Base-by-base conservation (phyloP, 352 stramenopile species). In the Phytophthora constricta region DNA sequence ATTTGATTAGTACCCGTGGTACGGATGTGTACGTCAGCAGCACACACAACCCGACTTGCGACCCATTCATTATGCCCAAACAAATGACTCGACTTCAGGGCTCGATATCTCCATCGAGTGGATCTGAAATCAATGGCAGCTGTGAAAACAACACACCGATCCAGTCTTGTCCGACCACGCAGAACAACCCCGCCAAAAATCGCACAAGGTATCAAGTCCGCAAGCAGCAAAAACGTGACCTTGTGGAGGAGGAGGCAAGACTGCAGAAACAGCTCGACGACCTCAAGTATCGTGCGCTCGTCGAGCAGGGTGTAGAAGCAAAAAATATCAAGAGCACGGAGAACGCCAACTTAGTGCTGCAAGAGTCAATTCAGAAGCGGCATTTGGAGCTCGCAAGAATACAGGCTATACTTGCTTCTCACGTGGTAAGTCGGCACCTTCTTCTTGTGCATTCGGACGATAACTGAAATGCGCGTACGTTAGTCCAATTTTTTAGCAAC, bases 141-240 rank as follows among this genome's bases (percentile, higher is more conserved):
- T 47, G 14, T 3, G 19, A 23, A 47, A 9, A 3, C 22, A 11
- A 37, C 31, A 11, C 31, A 37, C 7, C 37, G 17, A 45, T 19
- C 8, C 16, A 20, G 14, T 37, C 13, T 11, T 11, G 31, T 11
- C 31, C 13, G 31, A 23, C 41, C 16, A 65, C 47, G 17, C 26
- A 19, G 14, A 63, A 55, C 22, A 14, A 19, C 3, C 55, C 48
- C 4, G 8, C 56, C 19, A 76, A 76, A 50, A 77, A 73, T 19
- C 65, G 60, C 47, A 60, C 65, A 5, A 72, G 64, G 33, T 69
- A 78, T 60, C 62, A 62, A 20, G 61, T 78, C 33, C 70, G 70
- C 57, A 78, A 72, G 50, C 69, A 84, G 59, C 62, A 79, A 46
- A 79, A 78, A 28, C 47, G 53, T 22, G 61, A 60, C 17, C 19